Percentiles rank a stretch among this genome's conserved stretches.
phyloP scores from a whole-genome alignment of 83 land plant species.

The Isoetes engelmannii region DNA sequence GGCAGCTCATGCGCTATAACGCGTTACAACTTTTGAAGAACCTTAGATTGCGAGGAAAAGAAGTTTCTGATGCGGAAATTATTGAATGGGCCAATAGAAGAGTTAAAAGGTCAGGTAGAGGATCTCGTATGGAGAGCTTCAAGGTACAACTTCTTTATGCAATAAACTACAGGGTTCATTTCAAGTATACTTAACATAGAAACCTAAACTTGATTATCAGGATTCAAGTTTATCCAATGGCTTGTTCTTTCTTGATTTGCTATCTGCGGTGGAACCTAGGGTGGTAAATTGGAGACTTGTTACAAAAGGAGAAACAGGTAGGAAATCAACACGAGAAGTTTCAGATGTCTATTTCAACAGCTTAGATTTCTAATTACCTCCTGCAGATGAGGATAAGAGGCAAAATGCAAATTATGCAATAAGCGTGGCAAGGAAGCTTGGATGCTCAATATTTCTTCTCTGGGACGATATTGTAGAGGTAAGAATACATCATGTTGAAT shows the following conservation, averaged over 20 bases:
- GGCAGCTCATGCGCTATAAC: slow-evolving; percentile 8
- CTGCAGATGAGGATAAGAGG: slow-evolving; percentile 3
- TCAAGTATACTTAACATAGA: not conserved
- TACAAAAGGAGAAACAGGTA: slow-evolving; percentile 9
- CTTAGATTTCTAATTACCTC: not conserved
- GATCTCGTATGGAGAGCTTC: slow-evolving; percentile 6
- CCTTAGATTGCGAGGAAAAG: slow-evolving; percentile 7
- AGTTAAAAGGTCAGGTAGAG: slow-evolving; percentile 7
- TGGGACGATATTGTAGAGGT: slow-evolving; percentile 11
- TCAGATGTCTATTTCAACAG: not conserved
- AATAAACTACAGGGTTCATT: not conserved
- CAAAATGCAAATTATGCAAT: slow-evolving; percentile 9
- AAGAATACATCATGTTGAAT: not conserved
- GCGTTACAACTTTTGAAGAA: slow-evolving; percentile 1
- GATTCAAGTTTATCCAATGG: not conserved
- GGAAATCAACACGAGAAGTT: not conserved
- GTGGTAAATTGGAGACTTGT: slow-evolving; percentile 8
- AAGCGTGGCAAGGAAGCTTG: slow-evolving; percentile 6
- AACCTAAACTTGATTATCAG: not conserved
- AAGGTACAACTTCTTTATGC: not conserved
- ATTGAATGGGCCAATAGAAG: slow-evolving; percentile 1
- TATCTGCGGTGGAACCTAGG: slow-evolving; percentile 6
- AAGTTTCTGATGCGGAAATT: slow-evolving; percentile 2
- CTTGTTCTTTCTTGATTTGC: slow-evolving; percentile 7
- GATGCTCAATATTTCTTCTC: slow-evolving; percentile 9